phyloP scores from a whole-genome alignment of 176 grass and related monocot species.

The Triticum aestivum region IWGSC_CS_RefSeq_v2.1 NC_057800.1:19959769-19960268 shows the following conservation, averaged over 20 bases:
- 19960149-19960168: background rate
- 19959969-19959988: no score
- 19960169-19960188: background rate
- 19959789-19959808: background rate
- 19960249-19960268: background rate
- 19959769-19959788: no score
- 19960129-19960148: background rate
- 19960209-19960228: background rate
- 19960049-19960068: background rate
- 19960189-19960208: background rate
- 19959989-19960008: background rate
- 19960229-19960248: rapidly evolving
- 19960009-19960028: no score
- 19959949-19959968: no score
- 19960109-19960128: no score
- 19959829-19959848: background rate
- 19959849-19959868: background rate
- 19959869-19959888: background rate
- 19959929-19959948: no score
- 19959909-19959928: background rate
- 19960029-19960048: background rate
- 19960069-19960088: background rate
- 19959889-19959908: background rate
- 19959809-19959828: background rate
- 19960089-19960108: background rate